Base-by-base conservation (phyloP, 169 alveolate genomes). In the Eimeria maxima region DNA sequence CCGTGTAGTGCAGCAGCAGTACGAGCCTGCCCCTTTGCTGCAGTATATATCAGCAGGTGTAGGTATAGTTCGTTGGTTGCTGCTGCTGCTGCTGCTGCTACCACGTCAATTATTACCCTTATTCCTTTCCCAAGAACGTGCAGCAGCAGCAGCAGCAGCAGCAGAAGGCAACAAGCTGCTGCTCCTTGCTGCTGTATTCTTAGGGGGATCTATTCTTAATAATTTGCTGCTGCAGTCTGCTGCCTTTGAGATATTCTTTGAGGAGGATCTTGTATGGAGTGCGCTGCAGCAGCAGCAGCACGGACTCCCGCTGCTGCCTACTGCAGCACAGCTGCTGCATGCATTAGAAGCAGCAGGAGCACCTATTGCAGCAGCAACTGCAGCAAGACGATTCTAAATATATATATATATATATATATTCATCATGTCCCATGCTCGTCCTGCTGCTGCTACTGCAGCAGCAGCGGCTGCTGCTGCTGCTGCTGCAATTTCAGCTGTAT, bases 11-110 rank as follows among this genome's bases (percentile, higher is more conserved):
- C 87, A 84, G 14, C 57, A 45, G 45, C 80, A 80, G 5, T 83
- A 94, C 65, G 0, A 45, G 14, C 88, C 94, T 16, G 83, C 94
- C 0, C 88, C 65, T 57, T 27, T 91, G 63, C 38, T 53, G 47
- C 95, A 76, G 91, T 22, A 50, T 20, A 67, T 78, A 33, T 90
- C 53, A 0, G 16, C 63, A 63, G 90, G 45, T n/a, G 80, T 91
- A 33, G 81, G 55, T 33, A 81, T n/a, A 50, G 24, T 44, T 74
- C 29, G 78, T 13, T 86, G 93, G 94, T 38, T 27, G 18, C 69
- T 55, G 69, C 93, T 94, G 78, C 91, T 69, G 22, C 50, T 94
- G 84, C 55, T 90, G 95, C 95, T 69, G 86, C 95, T 90, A 69
- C 88, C 76, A 27, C 27, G 78, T 20, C 73, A 53, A 55, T 57